A percentile compares a stretch with the other conserved stretches of the same genome.
phyloP scores from a whole-genome alignment of 352 stramenopile species.

The Sclerospora graminicola region DNA sequence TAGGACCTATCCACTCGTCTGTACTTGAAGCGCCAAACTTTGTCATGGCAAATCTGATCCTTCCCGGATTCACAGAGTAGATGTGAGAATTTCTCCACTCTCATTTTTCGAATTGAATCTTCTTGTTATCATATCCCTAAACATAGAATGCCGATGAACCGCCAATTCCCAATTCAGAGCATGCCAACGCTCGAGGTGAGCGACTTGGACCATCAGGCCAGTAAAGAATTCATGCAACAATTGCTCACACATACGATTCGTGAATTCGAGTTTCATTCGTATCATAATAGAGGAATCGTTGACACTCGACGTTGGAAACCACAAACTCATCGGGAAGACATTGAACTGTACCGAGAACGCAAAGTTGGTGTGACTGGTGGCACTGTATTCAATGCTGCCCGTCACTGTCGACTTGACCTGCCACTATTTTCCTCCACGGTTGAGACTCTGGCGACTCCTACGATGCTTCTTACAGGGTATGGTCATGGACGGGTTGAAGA shows the following conservation, averaged over 20 bases:
- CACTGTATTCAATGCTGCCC: slow-evolving; percentile 14
- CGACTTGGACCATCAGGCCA: slow-evolving; percentile 18
- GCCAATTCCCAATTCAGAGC: slow-evolving; percentile 32
- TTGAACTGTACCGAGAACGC: slow-evolving; percentile 37
- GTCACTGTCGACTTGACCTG: slow-evolving; percentile 22
- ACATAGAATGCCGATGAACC: slow-evolving; percentile 13
- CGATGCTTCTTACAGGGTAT: slow-evolving; percentile 40
- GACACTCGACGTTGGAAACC: slow-evolving; percentile 33
- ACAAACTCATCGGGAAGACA: slow-evolving; percentile 27
- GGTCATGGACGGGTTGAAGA: slow-evolving; percentile 39
- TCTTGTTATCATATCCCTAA: no score
- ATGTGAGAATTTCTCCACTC: no score
- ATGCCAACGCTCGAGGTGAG: slow-evolving; percentile 27
- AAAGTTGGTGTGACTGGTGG: slow-evolving; percentile 16
- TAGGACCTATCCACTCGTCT: no score
- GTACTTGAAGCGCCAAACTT: no score
- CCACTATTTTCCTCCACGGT: slow-evolving; percentile 20
- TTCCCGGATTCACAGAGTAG: no score
- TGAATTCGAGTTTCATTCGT: slow-evolving; percentile 35
- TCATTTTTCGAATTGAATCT: no score
- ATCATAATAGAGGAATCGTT: slow-evolving; percentile 23
- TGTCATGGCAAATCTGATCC: no score
- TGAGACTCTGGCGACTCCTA: slow-evolving; percentile 19
- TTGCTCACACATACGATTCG: slow-evolving; percentile 31
- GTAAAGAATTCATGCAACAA: slow-evolving; percentile 26